Conservation (phyloP, 164 flowering plant species). For the Warburgia ugandensis region DNA sequence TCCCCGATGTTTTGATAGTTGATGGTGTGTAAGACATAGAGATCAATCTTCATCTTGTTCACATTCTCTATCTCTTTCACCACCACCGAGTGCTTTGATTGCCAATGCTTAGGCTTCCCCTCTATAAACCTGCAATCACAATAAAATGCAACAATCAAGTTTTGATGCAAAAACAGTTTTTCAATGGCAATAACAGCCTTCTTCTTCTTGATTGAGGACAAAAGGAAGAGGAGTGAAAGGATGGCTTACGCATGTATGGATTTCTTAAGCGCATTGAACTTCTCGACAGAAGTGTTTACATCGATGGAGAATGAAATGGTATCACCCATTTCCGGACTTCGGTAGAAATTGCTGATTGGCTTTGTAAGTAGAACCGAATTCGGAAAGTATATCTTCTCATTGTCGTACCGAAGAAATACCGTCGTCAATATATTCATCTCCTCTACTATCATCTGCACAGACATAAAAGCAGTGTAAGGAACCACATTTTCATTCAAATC, state of each 20-base stretch:
- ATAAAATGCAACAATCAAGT: slow-evolving; percentile 1
- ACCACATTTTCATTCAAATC: slow-evolving; percentile 7
- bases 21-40: slow-evolving; percentile 63
- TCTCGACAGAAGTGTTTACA: slow-evolving; percentile 62
- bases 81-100: slow-evolving; percentile 42
- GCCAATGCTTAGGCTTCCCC: slow-evolving; percentile 74
- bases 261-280: slow-evolving; percentile 46
- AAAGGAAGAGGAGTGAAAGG: no score
- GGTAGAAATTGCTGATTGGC: slow-evolving; percentile 76
- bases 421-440: slow-evolving; percentile 87
- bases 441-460: slow-evolving; percentile 70
- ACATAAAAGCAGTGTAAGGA: background rate
- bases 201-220: background rate
- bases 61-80: slow-evolving; percentile 68
- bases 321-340: slow-evolving; percentile 86
- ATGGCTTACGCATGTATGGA: slow-evolving; percentile 52
- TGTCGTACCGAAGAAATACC: slow-evolving; percentile 68
- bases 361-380: slow-evolving; percentile 60
- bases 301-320: slow-evolving; percentile 62
- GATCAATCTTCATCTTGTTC: slow-evolving; percentile 72
- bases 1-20: slow-evolving; percentile 69
- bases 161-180: background rate
- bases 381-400: slow-evolving; percentile 78
- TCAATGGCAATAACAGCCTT: background rate
- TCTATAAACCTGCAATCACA: slow-evolving; percentile 50